phyloP scores from a whole-genome alignment of 768 basidiomycete species.

The Mycena albidolilacea region DNA sequence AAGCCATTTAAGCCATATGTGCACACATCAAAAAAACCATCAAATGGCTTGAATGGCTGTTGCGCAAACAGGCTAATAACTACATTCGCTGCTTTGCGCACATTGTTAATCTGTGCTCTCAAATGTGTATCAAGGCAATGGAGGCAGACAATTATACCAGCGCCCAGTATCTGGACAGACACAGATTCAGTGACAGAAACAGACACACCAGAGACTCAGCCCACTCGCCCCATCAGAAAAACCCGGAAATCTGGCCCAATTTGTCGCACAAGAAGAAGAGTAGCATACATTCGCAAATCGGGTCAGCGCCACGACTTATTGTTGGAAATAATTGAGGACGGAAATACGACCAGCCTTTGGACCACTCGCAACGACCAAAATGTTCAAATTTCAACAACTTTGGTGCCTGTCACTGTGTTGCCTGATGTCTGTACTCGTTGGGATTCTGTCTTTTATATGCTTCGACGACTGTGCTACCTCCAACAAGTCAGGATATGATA shows the following conservation, averaged over 20 bases:
- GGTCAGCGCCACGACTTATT: constrained; percentile 1
- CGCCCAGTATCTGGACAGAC: background rate
- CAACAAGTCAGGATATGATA: background rate
- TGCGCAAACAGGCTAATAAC: too few species aligned
- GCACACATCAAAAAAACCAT: too few species aligned
- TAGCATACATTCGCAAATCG: constrained; percentile 3
- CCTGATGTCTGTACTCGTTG: background rate
- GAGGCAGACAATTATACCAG: background rate
- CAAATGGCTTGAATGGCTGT: too few species aligned
- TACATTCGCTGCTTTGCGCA: background rate
- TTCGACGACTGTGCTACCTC: background rate
- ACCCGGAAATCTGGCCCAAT: constrained; percentile 4
- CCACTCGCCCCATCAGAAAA: background rate
- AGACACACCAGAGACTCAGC: background rate
- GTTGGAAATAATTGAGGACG: constrained; percentile 1
- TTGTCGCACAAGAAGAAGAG: background rate
- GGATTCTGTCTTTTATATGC: constrained; percentile 4
- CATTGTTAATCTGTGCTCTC: background rate
- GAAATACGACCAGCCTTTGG: constrained; percentile 6
- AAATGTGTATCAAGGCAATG: background rate
- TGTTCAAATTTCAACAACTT: constrained; percentile 1
- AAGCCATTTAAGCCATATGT: too few species aligned
- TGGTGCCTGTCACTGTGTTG: background rate
- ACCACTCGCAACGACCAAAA: background rate
- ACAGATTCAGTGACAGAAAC: background rate